Conservation (phyloP, 805 yeast genomes). For the Wickerhamiella musiphila region DNA sequence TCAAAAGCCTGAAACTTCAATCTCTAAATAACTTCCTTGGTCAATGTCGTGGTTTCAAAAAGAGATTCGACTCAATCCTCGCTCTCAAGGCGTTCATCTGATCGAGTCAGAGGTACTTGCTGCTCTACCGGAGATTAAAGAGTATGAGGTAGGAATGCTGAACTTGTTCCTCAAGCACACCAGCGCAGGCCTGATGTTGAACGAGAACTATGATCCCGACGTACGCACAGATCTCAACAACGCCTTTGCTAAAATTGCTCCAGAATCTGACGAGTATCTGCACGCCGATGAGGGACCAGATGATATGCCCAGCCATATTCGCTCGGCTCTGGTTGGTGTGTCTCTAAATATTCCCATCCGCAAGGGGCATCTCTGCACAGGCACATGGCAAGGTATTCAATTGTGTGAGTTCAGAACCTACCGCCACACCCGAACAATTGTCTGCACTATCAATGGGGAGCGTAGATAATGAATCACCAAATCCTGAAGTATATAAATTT, state of each 20-base stretch:
- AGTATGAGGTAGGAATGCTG: constrained; percentile 44
- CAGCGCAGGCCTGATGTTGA: constrained; percentile 57
- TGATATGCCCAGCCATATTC: constrained; percentile 73
- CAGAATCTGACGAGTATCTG: constrained; percentile 39
- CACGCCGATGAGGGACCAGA: constrained; percentile 65
- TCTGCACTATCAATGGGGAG: constrained; percentile 59
- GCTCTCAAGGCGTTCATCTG: constrained; percentile 51
- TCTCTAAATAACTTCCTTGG: not conserved
- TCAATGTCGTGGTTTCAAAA: constrained; percentile 37
- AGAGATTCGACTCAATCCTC: constrained; percentile 35
- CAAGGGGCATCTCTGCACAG: constrained; percentile 49
- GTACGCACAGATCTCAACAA: constrained; percentile 53
- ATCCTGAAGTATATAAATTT: no score
- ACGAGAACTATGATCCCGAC: constrained; percentile 69
- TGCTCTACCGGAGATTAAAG: constrained; percentile 40
- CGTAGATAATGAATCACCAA: not conserved
- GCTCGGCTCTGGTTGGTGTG: constrained; percentile 43
- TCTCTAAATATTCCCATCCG: constrained; percentile 49
- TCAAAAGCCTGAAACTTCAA: no score
- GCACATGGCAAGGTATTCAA: constrained; percentile 81
- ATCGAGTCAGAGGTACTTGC: constrained; percentile 47
- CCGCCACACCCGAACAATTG: constrained; percentile 44
- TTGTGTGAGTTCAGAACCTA: constrained; percentile 54
- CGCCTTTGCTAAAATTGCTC: constrained; percentile 46
- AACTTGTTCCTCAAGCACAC: constrained; percentile 64